phyloP scores from a whole-genome alignment of 2,329 filamentous ascomycete species.

The Aspergillus fumigatus region DNA sequence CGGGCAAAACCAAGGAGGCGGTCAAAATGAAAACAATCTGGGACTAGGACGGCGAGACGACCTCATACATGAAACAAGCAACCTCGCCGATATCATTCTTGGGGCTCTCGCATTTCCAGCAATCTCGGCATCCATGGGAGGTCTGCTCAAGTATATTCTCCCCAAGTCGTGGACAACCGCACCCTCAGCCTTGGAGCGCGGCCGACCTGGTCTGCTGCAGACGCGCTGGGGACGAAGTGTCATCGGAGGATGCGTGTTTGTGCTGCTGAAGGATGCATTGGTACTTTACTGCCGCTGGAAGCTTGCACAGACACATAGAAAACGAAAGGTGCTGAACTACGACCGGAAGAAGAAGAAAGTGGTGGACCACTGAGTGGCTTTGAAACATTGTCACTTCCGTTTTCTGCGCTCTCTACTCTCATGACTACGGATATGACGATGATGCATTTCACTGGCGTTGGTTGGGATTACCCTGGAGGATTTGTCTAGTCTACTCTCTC shows the following conservation, averaged over 20 bases:
- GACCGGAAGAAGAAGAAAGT: constrained; percentile 39
- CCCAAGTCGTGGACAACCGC: constrained; percentile 63
- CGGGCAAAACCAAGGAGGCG: constrained; percentile 20
- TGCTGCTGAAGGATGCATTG: constrained; percentile 70
- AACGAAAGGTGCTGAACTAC: constrained; percentile 45
- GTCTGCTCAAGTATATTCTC: constrained; percentile 63
- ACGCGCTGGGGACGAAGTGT: constrained; percentile 85
- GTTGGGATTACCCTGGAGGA: constrained; percentile 1
- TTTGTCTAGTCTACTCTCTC: constrained; percentile 4
- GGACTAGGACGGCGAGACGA: constrained; percentile 41
- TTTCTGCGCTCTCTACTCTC: background rate
- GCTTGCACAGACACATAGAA: constrained; percentile 44
- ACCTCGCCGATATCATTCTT: constrained; percentile 57
- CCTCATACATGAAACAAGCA: constrained; percentile 50
- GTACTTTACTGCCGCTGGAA: constrained; percentile 55
- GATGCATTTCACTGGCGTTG: constrained; percentile 22
- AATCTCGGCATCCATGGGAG: constrained; percentile 73
- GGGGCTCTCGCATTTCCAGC: constrained; percentile 75
- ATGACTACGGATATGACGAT: constrained; percentile 14
- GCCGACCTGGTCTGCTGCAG: constrained; percentile 66
- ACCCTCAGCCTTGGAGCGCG: constrained; percentile 32
- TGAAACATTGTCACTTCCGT: background rate
- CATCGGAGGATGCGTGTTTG: constrained; percentile 80
- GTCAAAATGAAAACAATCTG: constrained; percentile 20
- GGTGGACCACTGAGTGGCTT: constrained; percentile 13